Percentiles rank a stretch among this genome's conserved stretches.
These are phyloP conservation scores for Penicillium angulare DNA, from an alignment of 495 filamentous ascomycete genomes.

Conservation along the genomic window DNA sequence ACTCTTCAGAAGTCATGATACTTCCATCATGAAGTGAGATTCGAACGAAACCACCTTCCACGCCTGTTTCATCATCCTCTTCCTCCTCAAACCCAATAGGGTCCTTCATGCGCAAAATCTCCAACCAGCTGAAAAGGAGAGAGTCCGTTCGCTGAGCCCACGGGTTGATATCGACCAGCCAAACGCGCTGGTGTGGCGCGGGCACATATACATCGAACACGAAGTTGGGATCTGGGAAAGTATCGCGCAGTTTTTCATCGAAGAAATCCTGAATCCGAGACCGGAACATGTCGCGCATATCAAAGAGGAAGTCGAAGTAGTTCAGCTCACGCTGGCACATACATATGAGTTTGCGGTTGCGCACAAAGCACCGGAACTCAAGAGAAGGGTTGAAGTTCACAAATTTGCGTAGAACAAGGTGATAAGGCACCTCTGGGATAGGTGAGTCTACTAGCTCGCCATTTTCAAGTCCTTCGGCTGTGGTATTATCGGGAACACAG, in stretches of 20 bases:
- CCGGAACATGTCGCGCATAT: constrained; percentile 60
- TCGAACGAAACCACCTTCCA: constrained; percentile 35
- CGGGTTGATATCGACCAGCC: constrained; percentile 92
- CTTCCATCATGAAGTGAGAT: constrained; percentile 37
- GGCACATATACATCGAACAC: constrained; percentile 90
- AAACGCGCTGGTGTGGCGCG: constrained; percentile 69
- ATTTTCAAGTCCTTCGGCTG: constrained; percentile 5
- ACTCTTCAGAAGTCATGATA: constrained; percentile 16
- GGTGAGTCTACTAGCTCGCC: background rate
- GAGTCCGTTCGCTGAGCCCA: constrained; percentile 91
- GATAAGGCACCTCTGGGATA: constrained; percentile 53
- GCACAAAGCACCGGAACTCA: constrained; percentile 95
- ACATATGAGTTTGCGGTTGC: constrained; percentile 70
- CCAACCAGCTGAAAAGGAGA: constrained; percentile 85
- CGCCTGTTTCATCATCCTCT: constrained; percentile 13
- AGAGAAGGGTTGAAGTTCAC: constrained; percentile 83
- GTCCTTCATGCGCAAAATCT: constrained; percentile 71
- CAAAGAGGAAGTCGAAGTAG: constrained; percentile 77
- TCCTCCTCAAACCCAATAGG: constrained; percentile 41
- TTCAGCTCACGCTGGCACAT: constrained; percentile 89
- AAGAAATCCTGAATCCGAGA: constrained; percentile 70
- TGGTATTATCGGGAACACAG: constrained; percentile 48
- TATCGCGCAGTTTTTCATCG: constrained; percentile 62
- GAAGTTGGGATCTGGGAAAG: constrained; percentile 81
- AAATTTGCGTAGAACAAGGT: constrained; percentile 80